phyloP scores from a whole-genome alignment of 805 yeast species.

The Limtongozyma cylindracea region DNA sequence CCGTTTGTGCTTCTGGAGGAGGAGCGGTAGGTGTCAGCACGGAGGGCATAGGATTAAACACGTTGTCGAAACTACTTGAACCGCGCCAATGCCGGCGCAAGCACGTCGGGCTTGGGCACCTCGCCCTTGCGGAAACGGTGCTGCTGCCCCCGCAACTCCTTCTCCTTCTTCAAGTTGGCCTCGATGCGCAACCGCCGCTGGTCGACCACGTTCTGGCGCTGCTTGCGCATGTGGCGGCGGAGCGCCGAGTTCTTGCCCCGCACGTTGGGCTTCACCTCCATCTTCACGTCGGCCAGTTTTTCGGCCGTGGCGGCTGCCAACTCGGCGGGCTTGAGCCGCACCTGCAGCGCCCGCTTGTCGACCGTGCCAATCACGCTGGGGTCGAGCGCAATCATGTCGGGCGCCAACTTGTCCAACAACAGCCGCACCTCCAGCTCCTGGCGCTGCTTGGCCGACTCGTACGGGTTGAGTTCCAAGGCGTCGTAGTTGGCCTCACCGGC shows the following conservation, averaged over 20 bases:
- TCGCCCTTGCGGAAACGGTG: too few relatives aligned
- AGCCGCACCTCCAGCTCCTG: constrained; percentile 79
- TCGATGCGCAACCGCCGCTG: constrained; percentile 5
- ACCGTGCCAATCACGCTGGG: constrained; percentile 74
- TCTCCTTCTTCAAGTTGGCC: too few relatives aligned
- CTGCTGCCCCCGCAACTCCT: too few relatives aligned
- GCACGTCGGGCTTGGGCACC: too few relatives aligned
- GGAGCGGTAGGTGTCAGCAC: constrained; percentile 15
- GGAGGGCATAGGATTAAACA: too few relatives aligned
- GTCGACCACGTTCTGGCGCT: constrained; percentile 48
- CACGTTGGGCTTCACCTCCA: constrained; percentile 65
- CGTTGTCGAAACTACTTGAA: too few relatives aligned
- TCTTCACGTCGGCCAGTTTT: constrained; percentile 36
- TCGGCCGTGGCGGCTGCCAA: constrained; percentile 10
- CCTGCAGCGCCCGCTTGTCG: constrained; percentile 36
- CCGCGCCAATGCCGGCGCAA: too few relatives aligned
- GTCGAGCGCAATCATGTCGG: constrained; percentile 82
- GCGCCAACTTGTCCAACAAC: constrained; percentile 66
- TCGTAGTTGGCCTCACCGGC: constrained; percentile 96
- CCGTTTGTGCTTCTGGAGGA: constrained; percentile 38
- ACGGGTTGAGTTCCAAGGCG: constrained; percentile 83
- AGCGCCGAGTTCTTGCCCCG: constrained; percentile 67
- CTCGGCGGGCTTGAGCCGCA: constrained; percentile 40
- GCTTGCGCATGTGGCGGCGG: constrained; percentile 44
- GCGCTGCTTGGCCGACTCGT: constrained; percentile 75